Evolutionary conservation across 805 yeast genomes (phyloP).

Genomic region (Cyberlindnera amylophila): DNA sequence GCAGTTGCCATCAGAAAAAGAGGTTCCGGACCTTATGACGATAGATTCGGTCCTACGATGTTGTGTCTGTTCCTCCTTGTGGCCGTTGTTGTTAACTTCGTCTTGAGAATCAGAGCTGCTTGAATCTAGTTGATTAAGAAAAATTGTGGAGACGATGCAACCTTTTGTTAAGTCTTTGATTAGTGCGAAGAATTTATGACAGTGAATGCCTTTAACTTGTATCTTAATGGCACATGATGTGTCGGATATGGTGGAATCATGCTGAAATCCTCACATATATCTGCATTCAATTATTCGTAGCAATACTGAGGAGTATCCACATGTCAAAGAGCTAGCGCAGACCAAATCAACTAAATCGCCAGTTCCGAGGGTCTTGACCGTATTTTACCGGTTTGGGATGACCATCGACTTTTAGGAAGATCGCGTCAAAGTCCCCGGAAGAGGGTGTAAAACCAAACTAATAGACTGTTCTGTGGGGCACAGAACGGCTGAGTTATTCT

Average conservation of each 20-base stretch:
- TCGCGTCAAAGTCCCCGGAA: no score
- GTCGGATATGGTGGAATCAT: not conserved
- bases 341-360: no score
- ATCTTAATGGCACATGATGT: no score
- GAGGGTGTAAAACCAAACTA: not conserved
- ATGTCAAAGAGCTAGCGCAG: no score
- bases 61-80: conserved; percentile 87
- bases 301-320: no score
- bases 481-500: not conserved
- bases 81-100: conserved; percentile 91
- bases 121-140: conserved; percentile 1
- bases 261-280: not conserved
- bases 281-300: not conserved
- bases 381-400: no score
- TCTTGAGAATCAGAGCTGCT: conserved; percentile 50
- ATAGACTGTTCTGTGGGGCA: not conserved
- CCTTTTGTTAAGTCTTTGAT: no score
- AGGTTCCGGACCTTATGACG: conserved; percentile 99
- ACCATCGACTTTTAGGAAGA: no score
- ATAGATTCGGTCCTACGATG: conserved; percentile 97
- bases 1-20: conserved; percentile 97
- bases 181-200: no score
- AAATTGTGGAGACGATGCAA: no score
- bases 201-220: no score
- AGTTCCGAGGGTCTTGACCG: not conserved